Base-by-base conservation (phyloP, 257 asterid species). In the Solanum chilense region DNA sequence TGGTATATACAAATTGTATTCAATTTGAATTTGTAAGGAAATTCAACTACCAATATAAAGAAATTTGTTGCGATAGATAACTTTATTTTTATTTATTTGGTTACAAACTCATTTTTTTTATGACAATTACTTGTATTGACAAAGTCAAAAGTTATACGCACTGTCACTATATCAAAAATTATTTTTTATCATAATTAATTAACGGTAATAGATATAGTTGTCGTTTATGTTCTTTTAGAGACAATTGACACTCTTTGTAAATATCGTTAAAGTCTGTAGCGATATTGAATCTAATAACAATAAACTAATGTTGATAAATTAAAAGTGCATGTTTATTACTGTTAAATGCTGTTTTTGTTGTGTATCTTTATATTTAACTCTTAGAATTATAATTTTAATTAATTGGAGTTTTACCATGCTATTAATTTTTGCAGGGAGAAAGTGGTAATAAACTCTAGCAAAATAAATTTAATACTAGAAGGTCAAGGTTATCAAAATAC, bases 401-500 rank as follows among this genome's bases (percentile, higher is more conserved):
- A 52, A 52, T 52, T 52, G 62, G 62, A 52, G 10, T 52, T 6
- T 52, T 16, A 52, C 62, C 0, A 52, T 52, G 23, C n/a, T 52
- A 52, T 52, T 52, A 52, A 52, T 52, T 52, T 10, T 52, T 0
- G 71, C 90, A 95, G 98, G 92, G 98, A 96, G 90, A 96, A 96
- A 85, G 92, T 96, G 86, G 91, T 76, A 27, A 93, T 95, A 64
- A 89, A 20, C 71, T 56, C 88, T 1, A 94, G 75, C 93, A 96
- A 96, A 89, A 92, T 88, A 18, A 96, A 93, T 82, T 44, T 96
- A 90, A 94, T 96, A 90, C 44, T 96, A 37, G 88, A 93, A 91
- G 99, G 99, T 0, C 93, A 93, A 88, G 99, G 98, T 45, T 92
- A 93, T 86, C 90, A 62, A 78, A 93, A 90, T 89, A 96, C 98